phyloP scores from a whole-genome alignment of 306 rosid species.

The Begonia fuchsioides region DNA sequence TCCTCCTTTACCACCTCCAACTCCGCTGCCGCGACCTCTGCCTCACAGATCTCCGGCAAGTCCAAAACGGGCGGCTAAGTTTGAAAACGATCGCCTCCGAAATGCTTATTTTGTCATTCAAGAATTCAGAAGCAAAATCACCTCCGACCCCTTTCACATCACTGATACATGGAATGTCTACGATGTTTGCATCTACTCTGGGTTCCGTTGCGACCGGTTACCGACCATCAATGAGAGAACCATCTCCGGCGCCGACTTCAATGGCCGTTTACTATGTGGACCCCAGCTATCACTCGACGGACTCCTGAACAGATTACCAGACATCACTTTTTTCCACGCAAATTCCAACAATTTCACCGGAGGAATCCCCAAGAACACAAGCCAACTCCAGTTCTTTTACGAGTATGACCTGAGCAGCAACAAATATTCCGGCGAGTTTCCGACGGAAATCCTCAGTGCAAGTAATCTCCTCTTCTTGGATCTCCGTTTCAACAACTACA shows the following conservation, averaged over 20 bases:
- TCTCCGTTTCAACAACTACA: slow-evolving; percentile 31
- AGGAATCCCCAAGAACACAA: slow-evolving; percentile 3
- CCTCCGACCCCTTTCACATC: slow-evolving; percentile 4
- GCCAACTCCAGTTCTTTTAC: slow-evolving; percentile 14
- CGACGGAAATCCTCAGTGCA: slow-evolving; percentile 13
- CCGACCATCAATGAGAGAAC: not conserved
- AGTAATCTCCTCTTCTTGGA: slow-evolving; percentile 33
- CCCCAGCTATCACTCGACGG: slow-evolving; percentile 1
- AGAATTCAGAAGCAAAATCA: not conserved
- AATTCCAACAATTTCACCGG: slow-evolving; percentile 56
- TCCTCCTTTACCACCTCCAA: not conserved
- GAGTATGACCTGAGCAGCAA: slow-evolving; percentile 79
- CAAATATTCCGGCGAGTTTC: slow-evolving; percentile 21
- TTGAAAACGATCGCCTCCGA: slow-evolving; percentile 7
- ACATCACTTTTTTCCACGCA: slow-evolving; percentile 50
- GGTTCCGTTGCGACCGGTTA: slow-evolving; percentile 11
- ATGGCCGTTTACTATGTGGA: slow-evolving; percentile 10
- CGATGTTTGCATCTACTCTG: slow-evolving; percentile 3
- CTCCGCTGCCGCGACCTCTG: not conserved
- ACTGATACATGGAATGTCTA: slow-evolving; percentile 3
- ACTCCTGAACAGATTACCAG: slow-evolving; percentile 15
- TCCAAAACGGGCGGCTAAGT: accelerated
- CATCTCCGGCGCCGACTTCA: slow-evolving; percentile 45
- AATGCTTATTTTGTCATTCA: slow-evolving; percentile 11
- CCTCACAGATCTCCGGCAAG: accelerated